A percentile compares a stretch with the other conserved stretches of the same genome.
phyloP scores from a whole-genome alignment of 2,329 filamentous ascomycete species.

The Geosmithia flava region DNA sequence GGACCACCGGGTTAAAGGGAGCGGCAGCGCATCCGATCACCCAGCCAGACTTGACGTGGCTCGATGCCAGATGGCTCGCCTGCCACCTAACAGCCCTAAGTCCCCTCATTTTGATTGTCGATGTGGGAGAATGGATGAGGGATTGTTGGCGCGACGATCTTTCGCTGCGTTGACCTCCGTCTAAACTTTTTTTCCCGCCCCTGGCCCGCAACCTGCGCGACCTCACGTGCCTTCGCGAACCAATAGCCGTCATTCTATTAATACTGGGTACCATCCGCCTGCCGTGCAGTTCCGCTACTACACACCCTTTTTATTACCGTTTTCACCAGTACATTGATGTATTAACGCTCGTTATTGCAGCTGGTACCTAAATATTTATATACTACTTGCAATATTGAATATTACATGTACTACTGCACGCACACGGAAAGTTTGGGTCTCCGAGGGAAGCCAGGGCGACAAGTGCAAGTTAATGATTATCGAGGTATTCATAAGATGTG shows the following conservation, averaged over 20 bases:
- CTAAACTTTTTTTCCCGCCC: slow-evolving; percentile 1
- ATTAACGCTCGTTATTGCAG: background rate
- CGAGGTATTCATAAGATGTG: no score
- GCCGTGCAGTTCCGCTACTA: background rate
- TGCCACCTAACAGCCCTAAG: slow-evolving; percentile 26
- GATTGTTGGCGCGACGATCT: background rate
- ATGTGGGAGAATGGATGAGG: background rate
- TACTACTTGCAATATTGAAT: no score
- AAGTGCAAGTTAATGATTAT: no score
- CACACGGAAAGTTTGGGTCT: no score
- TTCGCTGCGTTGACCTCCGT: background rate
- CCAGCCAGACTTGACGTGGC: slow-evolving; percentile 13
- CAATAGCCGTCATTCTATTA: background rate
- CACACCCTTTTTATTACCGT: background rate
- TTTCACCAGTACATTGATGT: background rate
- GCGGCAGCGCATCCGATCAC: slow-evolving; percentile 14
- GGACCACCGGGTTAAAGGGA: slow-evolving; percentile 8
- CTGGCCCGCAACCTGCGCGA: slow-evolving; percentile 4
- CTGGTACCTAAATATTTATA: no score
- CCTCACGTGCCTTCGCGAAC: slow-evolving; percentile 8
- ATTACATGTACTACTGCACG: no score
- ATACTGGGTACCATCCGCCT: background rate
- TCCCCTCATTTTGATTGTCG: slow-evolving; percentile 22
- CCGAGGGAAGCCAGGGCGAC: no score
- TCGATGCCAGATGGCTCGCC: slow-evolving; percentile 22